Evolutionary conservation across 2,329 filamentous ascomycete genomes (phyloP), one percentile per base, ranked within the genome.

Genomic region (Blastomyces gilchristii): DNA sequence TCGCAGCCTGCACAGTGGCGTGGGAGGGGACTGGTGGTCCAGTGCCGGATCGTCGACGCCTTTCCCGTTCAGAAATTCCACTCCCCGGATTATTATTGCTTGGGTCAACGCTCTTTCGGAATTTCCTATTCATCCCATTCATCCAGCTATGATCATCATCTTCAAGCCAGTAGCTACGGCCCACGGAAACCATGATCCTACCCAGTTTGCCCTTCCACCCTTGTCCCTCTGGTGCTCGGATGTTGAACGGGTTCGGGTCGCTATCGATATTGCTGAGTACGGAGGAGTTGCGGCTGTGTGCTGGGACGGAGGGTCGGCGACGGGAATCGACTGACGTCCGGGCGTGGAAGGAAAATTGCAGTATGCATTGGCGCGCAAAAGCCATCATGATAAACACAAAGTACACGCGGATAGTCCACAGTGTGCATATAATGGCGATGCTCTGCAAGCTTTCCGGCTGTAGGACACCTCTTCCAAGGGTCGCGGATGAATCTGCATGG

Each of bases 311-410:
- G 43, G n/a, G n/a, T 18, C 54, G 28, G 61, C 25, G 43, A 14
- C 34, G 34, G 28, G 61, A 45, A 14, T 52, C 49, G 7, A 7
- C 50, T 14, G 63, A 65, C 4, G 56, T 62, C 45, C 74, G 68
- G 18, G 79, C 74, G 67, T 84, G 82, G 72, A 82, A 77, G 59
- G 88, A 81, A 72, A 90, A 85, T 68, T 87, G 86, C 64, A 89
- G 83, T 59, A 97, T 77, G 16, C 90, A 87, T 71, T 87, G 84
- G 66, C 90, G 85, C 3, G 92, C 90, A 74, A 89, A 94, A 7
- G 90, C 86, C 76, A 96, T 86, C 73, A 96, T 85, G 62, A 97
- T 83, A 47, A 96, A 79, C 68, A 89, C 85, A 69, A 96, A 92
- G 78, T 97, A 97, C 39, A 91, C 75, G 39, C 92, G 83, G 50